phyloP scores from a whole-genome alignment of 2,329 filamentous ascomycete genomes.

The Aureobasidium subglaciale region DNA sequence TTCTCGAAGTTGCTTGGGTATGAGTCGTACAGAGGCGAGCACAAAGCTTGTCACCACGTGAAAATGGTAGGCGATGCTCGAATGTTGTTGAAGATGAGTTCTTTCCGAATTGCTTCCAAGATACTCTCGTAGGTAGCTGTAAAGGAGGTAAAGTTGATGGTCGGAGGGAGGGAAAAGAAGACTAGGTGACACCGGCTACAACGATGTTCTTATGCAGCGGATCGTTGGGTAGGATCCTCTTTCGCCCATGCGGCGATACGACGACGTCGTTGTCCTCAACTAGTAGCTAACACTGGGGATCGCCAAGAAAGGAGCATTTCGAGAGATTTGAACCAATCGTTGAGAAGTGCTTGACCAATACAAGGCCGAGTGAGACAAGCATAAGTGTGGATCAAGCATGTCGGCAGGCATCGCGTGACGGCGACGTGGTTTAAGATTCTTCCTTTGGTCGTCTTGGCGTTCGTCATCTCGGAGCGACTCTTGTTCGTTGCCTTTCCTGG shows the following conservation, averaged over 20 bases:
- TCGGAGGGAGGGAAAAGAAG: not conserved
- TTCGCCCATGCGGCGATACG: not conserved
- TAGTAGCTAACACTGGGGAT: constrained; percentile 6
- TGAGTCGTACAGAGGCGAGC: constrained; percentile 5
- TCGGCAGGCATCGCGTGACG: constrained; percentile 1
- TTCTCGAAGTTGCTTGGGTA: constrained; percentile 1
- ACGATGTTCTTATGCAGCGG: constrained; percentile 1
- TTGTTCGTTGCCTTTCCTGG: not conserved
- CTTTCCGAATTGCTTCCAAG: constrained; percentile 4
- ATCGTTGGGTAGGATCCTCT: not conserved
- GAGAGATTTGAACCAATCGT: not conserved
- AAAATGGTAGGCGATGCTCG: constrained; percentile 4
- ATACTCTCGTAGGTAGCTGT: not conserved
- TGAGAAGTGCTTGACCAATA: not conserved
- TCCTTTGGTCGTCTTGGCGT: not conserved
- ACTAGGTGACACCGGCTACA: not conserved
- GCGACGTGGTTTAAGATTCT: constrained; percentile 2
- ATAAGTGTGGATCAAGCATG: not conserved
- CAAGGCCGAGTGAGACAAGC: not conserved
- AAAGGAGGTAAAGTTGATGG: not conserved
- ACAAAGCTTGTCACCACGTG: constrained; percentile 6
- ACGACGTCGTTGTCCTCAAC: not conserved
- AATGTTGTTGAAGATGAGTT: not conserved
- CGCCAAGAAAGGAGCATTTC: not conserved
- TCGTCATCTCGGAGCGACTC: not conserved